Conservation (phyloP, 2,329 filamentous ascomycete genomes). For the Passalora sequoiae region DNA sequence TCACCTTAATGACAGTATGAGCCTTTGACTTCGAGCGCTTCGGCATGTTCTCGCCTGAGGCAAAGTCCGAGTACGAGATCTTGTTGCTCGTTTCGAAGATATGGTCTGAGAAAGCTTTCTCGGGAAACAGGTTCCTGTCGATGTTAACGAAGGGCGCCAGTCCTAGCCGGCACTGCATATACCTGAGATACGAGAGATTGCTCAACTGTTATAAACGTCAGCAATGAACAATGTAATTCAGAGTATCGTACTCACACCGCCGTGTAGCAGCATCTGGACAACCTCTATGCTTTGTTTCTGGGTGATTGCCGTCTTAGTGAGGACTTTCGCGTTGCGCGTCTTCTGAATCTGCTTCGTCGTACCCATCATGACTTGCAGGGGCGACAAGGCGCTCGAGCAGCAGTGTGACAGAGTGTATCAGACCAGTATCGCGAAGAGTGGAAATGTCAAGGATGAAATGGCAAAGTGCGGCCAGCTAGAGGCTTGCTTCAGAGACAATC, state of each 20-base stretch:
- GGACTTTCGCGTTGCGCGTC: slow-evolving; percentile 14
- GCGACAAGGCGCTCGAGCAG: neutral
- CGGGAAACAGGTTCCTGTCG: slow-evolving; percentile 30
- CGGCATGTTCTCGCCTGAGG: slow-evolving; percentile 18
- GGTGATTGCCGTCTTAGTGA: slow-evolving; percentile 29
- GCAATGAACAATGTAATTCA: neutral
- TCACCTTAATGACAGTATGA: slow-evolving; percentile 33
- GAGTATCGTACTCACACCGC: slow-evolving; percentile 36
- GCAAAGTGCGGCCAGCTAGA: neutral
- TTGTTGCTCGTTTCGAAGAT: slow-evolving; percentile 24
- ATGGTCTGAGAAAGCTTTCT: slow-evolving; percentile 31
- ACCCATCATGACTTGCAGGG: slow-evolving; percentile 17
- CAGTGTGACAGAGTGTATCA: neutral
- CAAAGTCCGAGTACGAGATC: slow-evolving; percentile 33
- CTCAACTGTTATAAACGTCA: slow-evolving; percentile 31
- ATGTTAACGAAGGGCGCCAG: no score
- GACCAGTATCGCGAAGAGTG: neutral
- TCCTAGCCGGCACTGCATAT: no score
- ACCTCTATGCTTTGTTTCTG: slow-evolving; percentile 45
- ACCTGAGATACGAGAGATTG: slow-evolving; percentile 32
- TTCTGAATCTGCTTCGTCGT: slow-evolving; percentile 22
- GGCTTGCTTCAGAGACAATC: neutral
- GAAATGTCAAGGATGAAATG: neutral
- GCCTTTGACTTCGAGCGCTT: slow-evolving; percentile 5
- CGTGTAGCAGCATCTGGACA: slow-evolving; percentile 46